Evolutionary conservation across 192 early-diverging fungal genomes (phyloP).

Genomic region (Coemansia sp.): DNA sequence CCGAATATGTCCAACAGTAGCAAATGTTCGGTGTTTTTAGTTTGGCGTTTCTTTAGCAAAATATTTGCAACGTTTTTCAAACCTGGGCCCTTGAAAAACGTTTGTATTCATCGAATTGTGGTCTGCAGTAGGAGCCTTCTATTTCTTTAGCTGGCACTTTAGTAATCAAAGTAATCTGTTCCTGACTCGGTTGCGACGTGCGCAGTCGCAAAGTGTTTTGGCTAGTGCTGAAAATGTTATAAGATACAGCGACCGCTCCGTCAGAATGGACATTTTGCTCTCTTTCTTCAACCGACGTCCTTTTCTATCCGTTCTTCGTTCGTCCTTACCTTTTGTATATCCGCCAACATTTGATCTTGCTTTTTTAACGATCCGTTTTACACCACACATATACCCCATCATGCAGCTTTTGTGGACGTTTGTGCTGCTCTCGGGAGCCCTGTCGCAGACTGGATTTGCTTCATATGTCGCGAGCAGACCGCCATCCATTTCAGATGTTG

Average conservation of each 20-base stretch:
- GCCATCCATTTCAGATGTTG: constrained; percentile 2
- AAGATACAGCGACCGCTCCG: not conserved
- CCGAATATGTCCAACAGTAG: constrained; percentile 2
- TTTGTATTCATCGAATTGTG: not conserved
- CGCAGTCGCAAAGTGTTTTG: not conserved
- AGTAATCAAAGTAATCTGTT: not conserved
- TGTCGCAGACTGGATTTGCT: constrained; percentile 28
- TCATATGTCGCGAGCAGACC: constrained; percentile 33
- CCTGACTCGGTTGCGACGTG: not conserved
- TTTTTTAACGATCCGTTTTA: not conserved
- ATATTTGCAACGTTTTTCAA: constrained; percentile 10
- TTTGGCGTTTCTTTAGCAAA: not conserved
- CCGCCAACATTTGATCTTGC: not conserved
- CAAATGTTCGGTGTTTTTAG: constrained; percentile 1
- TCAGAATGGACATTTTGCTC: not conserved
- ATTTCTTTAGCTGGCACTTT: not conserved
- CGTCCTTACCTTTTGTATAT: not conserved
- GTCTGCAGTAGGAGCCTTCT: not conserved
- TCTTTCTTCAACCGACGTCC: not conserved
- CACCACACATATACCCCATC: constrained; percentile 3
- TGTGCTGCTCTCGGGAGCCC: constrained; percentile 22
- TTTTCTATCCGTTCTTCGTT: not conserved
- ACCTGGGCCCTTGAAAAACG: constrained; percentile 9
- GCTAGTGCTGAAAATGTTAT: not conserved
- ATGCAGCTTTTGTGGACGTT: constrained; percentile 51